Evolutionary conservation across 108 stramenopile genomes (phyloP).

Genomic region (Hondaea fermentalgiana): DNA sequence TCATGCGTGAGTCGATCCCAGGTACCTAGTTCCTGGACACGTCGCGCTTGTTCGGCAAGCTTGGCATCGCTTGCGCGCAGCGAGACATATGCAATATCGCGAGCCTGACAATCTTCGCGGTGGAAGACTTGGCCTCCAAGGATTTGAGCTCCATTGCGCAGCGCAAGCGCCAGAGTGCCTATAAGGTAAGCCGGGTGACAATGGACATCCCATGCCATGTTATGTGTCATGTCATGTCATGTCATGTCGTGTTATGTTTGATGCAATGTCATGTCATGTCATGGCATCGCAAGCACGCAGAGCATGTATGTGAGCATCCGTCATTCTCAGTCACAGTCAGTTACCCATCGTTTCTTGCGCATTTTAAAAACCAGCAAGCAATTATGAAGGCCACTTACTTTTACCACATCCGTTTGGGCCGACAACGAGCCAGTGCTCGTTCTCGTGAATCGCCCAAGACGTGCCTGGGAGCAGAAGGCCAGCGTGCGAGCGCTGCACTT

Average conservation of each 20-base stretch:
- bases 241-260: too few species aligned
- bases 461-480: neutral
- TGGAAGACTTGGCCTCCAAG: neutral
- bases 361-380: too few species aligned
- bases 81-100: neutral
- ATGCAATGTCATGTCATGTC: too few species aligned
- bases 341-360: too few species aligned
- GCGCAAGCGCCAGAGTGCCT: neutral
- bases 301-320: too few species aligned
- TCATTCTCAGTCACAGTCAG: too few species aligned
- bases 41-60: neutral
- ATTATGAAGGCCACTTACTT: neutral
- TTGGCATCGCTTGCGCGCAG: neutral
- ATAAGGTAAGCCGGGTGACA: neutral
- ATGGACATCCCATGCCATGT: too few species aligned
- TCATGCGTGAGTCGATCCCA: neutral
- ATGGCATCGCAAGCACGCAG: too few species aligned
- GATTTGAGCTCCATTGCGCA: neutral
- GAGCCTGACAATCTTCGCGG: neutral
- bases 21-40: neutral
- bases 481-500: neutral
- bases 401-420: slow-evolving; percentile 6
- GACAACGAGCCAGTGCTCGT: slow-evolving; percentile 3
- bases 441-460: neutral
- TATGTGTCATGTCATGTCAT: too few species aligned